Percentiles rank a stretch among this genome's conserved stretches.
phyloP scores from a whole-genome alignment of 768 basidiomycete genomes.

The Pleurotus pulmonarius region DNA sequence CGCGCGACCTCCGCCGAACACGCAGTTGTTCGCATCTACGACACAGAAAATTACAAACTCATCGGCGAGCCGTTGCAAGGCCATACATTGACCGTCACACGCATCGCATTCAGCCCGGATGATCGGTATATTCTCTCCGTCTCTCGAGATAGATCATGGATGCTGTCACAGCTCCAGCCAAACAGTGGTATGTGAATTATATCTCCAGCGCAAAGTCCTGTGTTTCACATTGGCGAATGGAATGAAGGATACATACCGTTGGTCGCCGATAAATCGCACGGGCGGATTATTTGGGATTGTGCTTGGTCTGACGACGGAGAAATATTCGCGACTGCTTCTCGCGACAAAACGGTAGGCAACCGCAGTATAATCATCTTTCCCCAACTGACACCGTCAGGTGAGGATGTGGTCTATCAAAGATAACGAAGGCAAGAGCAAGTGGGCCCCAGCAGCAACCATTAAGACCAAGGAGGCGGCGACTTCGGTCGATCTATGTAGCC shows the following conservation, averaged over 20 bases:
- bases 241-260: conserved; percentile 57
- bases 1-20: conserved; percentile 86
- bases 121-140: conserved; percentile 78
- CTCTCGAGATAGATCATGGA: conserved; percentile 91
- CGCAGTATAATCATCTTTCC: not conserved
- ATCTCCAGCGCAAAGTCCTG: not conserved
- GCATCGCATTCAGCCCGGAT: conserved; percentile 85
- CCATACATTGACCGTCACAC: conserved; percentile 86
- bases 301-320: conserved; percentile 77
- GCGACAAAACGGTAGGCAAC: conserved; percentile 82
- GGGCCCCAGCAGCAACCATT: conserved; percentile 58
- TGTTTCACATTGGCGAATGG: not conserved
- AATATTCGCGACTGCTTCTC: conserved; percentile 88
- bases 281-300: conserved; percentile 95
- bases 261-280: conserved; percentile 79
- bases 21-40: conserved; percentile 82
- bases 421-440: conserved; percentile 34
- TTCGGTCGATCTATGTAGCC: conserved; percentile 61
- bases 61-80: conserved; percentile 75
- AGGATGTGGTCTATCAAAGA: conserved; percentile 67
- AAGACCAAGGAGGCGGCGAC: conserved; percentile 78
- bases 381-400: conserved; percentile 43
- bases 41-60: conserved; percentile 64
- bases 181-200: conserved; percentile 33
- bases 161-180: conserved; percentile 57